Conservation (phyloP, 345 rosid species). For the Euclidium syriacum region DNA sequence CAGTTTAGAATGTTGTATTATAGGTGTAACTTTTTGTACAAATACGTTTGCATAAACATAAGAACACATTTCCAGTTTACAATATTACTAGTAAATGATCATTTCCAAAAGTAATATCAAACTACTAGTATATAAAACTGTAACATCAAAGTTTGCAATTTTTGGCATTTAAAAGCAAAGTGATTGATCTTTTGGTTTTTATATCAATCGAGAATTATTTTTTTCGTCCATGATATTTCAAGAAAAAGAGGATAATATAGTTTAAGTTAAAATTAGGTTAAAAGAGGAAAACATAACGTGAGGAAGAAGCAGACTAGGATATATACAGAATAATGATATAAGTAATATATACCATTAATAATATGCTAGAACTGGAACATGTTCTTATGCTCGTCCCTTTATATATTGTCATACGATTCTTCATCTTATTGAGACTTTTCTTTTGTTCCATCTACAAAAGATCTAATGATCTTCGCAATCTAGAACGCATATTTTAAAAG, state of each 20-base stretch:
- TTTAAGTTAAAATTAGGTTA: slow-evolving; percentile 2
- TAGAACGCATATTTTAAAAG: slow-evolving; percentile 24
- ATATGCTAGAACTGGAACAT: slow-evolving; percentile 27
- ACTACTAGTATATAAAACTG: no score
- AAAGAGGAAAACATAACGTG: slow-evolving; percentile 4
- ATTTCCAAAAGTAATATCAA: background rate
- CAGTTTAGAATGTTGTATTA: no score
- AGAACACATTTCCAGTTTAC: no score
- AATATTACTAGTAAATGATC: background rate
- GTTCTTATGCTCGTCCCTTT: slow-evolving; percentile 27
- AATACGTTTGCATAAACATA: no score
- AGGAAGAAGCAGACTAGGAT: slow-evolving; percentile 30
- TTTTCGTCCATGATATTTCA: background rate
- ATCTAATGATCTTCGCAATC: slow-evolving; percentile 22
- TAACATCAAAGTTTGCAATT: background rate
- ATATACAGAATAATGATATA: slow-evolving; percentile 14
- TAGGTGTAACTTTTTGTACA: no score
- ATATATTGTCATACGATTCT: slow-evolving; percentile 27
- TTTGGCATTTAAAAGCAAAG: background rate
- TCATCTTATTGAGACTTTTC: slow-evolving; percentile 17
- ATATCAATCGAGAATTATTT: background rate
- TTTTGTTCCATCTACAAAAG: slow-evolving; percentile 8
- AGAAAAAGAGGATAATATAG: background rate
- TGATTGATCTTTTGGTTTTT: background rate
- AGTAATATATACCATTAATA: background rate